phyloP scores from a whole-genome alignment of 2,329 filamentous ascomycete species.

The Lomentospora prolificans region DNA sequence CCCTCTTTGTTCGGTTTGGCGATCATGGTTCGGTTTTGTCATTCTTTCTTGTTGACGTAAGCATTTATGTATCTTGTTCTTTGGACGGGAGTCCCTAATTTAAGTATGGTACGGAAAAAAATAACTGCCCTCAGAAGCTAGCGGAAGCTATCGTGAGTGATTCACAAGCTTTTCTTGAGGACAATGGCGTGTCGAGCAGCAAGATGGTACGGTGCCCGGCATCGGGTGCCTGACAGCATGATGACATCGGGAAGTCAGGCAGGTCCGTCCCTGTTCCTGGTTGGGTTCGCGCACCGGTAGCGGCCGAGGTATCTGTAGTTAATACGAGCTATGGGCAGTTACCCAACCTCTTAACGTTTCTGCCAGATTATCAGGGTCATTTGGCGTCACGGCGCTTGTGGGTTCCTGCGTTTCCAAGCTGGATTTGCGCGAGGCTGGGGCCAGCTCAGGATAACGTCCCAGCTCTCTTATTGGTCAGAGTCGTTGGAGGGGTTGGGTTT shows the following conservation, averaged over 20 bases:
- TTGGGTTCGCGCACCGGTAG: no score
- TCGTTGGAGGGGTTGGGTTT: not conserved
- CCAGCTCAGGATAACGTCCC: not conserved
- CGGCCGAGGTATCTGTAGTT: no score
- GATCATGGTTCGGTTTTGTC: no score
- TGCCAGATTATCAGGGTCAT: not conserved
- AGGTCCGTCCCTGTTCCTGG: no score
- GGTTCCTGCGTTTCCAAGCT: slow-evolving; percentile 1
- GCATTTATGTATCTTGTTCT: no score
- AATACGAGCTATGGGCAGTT: not conserved
- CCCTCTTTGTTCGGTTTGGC: no score
- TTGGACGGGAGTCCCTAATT: no score
- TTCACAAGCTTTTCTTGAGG: no score
- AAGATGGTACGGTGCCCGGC: not conserved
- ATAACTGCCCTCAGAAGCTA: no score
- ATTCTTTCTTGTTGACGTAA: no score
- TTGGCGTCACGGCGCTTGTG: not conserved
- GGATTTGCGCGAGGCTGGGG: not conserved
- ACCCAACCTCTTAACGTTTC: slow-evolving; percentile 4
- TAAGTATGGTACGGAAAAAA: no score
- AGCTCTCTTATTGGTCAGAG: not conserved
- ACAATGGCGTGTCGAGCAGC: not conserved
- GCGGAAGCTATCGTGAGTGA: no score
- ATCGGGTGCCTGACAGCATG: not conserved
- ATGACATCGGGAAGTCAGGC: not conserved